These are phyloP conservation scores for Rhizoctonia solani DNA, from an alignment of 1,284 basidiomycete species.

Conservation along the genomic window DNA sequence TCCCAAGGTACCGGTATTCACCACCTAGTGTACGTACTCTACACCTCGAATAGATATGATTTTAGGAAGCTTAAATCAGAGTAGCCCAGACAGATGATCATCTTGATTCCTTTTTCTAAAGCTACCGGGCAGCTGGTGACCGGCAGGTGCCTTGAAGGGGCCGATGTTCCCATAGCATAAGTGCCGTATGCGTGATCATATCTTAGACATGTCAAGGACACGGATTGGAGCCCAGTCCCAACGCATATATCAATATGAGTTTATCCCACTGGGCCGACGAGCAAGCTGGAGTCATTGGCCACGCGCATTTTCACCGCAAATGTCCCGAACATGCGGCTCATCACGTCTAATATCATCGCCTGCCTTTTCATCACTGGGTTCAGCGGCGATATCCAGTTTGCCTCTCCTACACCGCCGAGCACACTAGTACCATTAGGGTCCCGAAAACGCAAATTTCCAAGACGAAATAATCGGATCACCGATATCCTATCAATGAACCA, in stretches of 20 bases:
- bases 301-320: neutral
- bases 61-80: neutral
- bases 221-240: neutral
- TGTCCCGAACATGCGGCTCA: slow-evolving; percentile 13
- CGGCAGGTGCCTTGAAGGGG: neutral
- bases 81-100: neutral
- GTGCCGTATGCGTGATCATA: neutral
- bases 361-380: neutral
- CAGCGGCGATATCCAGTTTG: neutral
- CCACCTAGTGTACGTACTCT: neutral
- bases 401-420: neutral
- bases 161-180: neutral
- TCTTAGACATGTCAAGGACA: neutral
- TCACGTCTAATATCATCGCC: slow-evolving; percentile 11
- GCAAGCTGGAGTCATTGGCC: neutral
- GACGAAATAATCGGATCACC: neutral
- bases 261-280: too few species aligned
- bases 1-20: neutral
- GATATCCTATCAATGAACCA: slow-evolving; percentile 3
- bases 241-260: slow-evolving; percentile 24
- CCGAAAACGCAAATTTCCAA: neutral
- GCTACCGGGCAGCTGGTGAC: slow-evolving; percentile 2
- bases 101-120: neutral
- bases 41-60: neutral
- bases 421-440: neutral